Evolutionary conservation across 305 asterid species (phyloP), one percentile per base, ranked within the genome.

Genomic region (Euphrasia arctica): DNA sequence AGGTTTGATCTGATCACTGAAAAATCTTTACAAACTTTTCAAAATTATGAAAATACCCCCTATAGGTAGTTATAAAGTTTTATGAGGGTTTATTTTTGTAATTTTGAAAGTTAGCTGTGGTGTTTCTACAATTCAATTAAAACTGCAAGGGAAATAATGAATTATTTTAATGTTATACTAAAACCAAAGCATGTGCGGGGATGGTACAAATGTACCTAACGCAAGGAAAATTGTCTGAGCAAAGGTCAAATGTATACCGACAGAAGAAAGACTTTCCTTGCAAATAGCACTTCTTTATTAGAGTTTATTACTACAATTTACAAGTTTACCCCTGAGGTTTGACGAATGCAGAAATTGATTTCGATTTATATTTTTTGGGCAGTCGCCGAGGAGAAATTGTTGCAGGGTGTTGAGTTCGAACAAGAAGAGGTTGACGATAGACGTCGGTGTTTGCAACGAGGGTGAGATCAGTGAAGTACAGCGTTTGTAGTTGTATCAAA

Each of bases 311-410:
- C 43, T 18, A 18, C 22, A 39, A 39, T 9, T 6, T 39, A 39
- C 43, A 39, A 39, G 43, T 6, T 39, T 39, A 7, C 43, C 43
- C 43, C 50, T 11, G 15, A 45, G 15, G 14, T 12, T 11, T 27
- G 43, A 47, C 43, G 2, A 7, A 7, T 7, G 43, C 43, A 7
- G 10, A 51, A 22, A 32, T 42, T 64, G 18, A 62, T 34, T 18
- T 43, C 3, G 5, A n/a, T 45, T 1, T 18, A 70, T 68, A 41
- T 43, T 62, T 66, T 45, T 36, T 51, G 11, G 59, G 66, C 94
- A 92, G 98, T 85, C 96, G 58, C 95, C 96, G 1, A 71, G 96
- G 74, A 86, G 98, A 77, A 92, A 85, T 59, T 89, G 98, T 71
- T 92, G 98, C 85, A 71, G 91, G 67, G 76, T 91, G 8, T 11